phyloP scores from a whole-genome alignment of 192 early-diverging fungal species.

The Coemansia sp. region DNA sequence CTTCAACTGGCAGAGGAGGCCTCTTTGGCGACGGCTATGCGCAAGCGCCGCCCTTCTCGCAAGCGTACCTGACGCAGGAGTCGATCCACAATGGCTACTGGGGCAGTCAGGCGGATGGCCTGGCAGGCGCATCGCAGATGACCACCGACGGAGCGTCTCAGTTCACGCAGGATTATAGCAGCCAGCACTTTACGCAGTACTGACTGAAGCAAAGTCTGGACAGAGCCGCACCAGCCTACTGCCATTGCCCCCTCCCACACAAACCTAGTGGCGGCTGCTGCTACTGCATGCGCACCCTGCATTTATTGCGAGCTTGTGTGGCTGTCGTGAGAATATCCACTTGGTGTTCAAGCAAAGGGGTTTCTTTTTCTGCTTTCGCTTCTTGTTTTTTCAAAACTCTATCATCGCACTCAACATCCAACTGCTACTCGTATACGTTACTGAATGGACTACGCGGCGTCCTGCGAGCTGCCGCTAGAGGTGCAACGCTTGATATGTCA shows the following conservation, averaged over 20 bases:
- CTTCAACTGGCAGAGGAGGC: neutral
- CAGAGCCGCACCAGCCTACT: neutral
- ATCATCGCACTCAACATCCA: too few relatives aligned
- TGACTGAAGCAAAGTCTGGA: neutral
- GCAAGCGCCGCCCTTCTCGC: conserved; percentile 30
- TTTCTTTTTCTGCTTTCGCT: neutral
- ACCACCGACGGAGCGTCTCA: conserved; percentile 12
- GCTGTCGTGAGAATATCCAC: conserved; percentile 2
- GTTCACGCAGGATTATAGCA: conserved; percentile 25
- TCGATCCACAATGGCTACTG: conserved; percentile 10
- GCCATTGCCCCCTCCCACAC: neutral
- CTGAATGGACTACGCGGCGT: neutral
- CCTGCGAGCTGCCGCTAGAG: conserved; percentile 16
- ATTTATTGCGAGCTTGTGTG: neutral
- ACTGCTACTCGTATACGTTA: too few relatives aligned
- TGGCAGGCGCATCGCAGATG: conserved; percentile 14
- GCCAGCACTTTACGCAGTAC: conserved; percentile 49
- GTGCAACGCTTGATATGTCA: conserved; percentile 22
- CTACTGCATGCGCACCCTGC: neutral
- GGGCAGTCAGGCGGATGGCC: conserved; percentile 1
- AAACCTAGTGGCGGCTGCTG: neutral
- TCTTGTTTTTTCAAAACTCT: neutral
- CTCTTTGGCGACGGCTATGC: conserved; percentile 5
- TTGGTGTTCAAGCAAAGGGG: too few relatives aligned
- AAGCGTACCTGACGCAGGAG: conserved; percentile 32